Evolutionary conservation across 2,329 filamentous ascomycete genomes (phyloP), one percentile per base, ranked within the genome.

Genomic region (Chalaropsis ovoidea): DNA sequence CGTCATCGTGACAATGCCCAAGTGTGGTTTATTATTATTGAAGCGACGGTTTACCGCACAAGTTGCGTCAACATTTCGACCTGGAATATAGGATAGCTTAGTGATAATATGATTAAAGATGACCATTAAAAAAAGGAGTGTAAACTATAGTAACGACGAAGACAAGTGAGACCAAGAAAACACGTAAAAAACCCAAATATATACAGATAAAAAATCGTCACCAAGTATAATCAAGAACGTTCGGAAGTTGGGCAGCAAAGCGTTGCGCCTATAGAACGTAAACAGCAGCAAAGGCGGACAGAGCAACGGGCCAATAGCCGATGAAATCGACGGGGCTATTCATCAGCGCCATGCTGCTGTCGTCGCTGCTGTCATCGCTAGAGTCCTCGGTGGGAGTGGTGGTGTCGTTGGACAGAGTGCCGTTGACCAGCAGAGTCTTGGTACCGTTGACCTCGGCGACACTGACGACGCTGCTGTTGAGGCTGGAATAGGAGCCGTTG

Each of bases 371-470:
- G 7, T 77, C 80, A 13, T 77, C 78, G 15, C 68, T 61, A 6
- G 27, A 4, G 22, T 58, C 54, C 54, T 58, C 54, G 17, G 24
- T 35, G 77, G 68, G 0, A 80, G 78, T 0, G 35, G 83, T 86
- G 0, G 86, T 88, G 61, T 83, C 84, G 69, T 88, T 87, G 39
- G 85, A 82, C 2, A 93, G 76, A 0, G 86, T 88, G n/a, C 89
- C 89, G 72, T 91, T 90, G 72, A 93, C 76, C 39, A 89, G 77
- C 45, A 94, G 80, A 0, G 82, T 86, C 68, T 75, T 75, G 1
- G 80, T 86, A 62, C 84, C 84, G 65, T 89, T 86, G 68, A 71
- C 73, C 24, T 73, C 67, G 1, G 80, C 82, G 0, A 92, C 81
- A 13, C 78, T 80, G 66, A 89, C 80, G 1, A 90, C 70, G 0